Base-by-base conservation (phyloP, 2,329 filamentous ascomycete genomes). In the Grosmannia penicillata region DNA sequence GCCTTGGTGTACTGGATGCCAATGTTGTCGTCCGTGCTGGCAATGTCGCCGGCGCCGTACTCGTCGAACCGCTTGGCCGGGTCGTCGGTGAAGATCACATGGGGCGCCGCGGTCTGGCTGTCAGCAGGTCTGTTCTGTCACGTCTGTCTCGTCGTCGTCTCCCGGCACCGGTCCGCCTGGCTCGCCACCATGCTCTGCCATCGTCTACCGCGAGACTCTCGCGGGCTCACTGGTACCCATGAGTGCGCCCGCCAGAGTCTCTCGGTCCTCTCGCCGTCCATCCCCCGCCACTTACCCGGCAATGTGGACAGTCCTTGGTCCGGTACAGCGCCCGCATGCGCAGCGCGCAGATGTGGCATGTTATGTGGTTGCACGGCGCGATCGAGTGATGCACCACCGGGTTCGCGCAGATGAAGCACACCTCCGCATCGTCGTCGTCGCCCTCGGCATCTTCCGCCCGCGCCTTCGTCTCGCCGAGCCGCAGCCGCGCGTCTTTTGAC, bases 331-430 rank as follows among this genome's bases (percentile, higher is more conserved):
- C 91, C 49, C 91, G 75, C 73, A 96, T 75, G 43, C 91, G 75
- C 49, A 98, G 63, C 9, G 86, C 80, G 58, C 91, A 98, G 47
- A 96, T 94, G 61, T 98, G 91, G 56, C 91, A 98, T 35, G 89
- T 95, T 41, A 83, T 74, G 61, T 98, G 91, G 58, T 95, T 96
- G 61, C 91, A 98, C 17, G 91, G 89, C 24, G 87, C 78, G 47
- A 98, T 76, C 9, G 87, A 82, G 50, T 84, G 78, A 62, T 96
- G 86, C 35, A 82, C 75, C 34, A 98, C 79, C 3, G 79, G 75
- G 47, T 87, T 94, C 40, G 91, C 89, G 60, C 91, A 98, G 53
- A 98, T 98, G 60, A 96, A 96, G 72, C 91, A 98, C 44, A 95
- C 72, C 45, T 95, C 86, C 21, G 69, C 78, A 40, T 86, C 81